Evolutionary conservation across 78 protist genomes (phyloP).

Genomic region (Dictyostelium intermedium): DNA sequence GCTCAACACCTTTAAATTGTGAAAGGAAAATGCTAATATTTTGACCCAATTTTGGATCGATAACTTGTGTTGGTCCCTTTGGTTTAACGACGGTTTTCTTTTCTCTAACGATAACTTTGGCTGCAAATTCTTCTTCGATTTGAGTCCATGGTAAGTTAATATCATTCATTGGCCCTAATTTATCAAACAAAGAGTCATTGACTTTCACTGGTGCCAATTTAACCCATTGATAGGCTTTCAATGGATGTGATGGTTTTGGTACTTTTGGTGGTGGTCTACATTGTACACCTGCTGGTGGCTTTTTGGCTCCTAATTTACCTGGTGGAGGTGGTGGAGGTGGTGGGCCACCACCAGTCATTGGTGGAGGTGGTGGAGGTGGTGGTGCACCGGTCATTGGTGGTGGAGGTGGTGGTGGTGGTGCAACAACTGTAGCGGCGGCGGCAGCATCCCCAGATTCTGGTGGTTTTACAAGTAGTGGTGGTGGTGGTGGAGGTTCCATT

Average conservation of each 20-base stretch:
- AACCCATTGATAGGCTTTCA: constrained; percentile 63
- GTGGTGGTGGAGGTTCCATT: constrained; percentile 7
- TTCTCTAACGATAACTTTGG: constrained; percentile 59
- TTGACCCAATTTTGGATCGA: constrained; percentile 60
- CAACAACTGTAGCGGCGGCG: not conserved
- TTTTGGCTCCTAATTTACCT: not conserved
- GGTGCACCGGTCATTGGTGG: not conserved
- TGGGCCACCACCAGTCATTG: not conserved
- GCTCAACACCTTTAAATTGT: constrained; percentile 39
- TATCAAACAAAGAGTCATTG: constrained; percentile 52
- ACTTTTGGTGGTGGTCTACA: constrained; percentile 68
- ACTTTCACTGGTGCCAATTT: constrained; percentile 53
- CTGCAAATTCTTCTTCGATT: constrained; percentile 66
- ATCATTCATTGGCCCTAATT: constrained; percentile 41
- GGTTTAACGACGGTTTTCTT: constrained; percentile 3
- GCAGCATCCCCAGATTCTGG: not conserved
- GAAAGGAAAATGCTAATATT: constrained; percentile 52
- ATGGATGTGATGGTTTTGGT: constrained; percentile 69
- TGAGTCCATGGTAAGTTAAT: constrained; percentile 49
- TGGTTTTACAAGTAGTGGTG: not conserved
- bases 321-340: constrained; percentile 79
- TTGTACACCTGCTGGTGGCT: constrained; percentile 16
- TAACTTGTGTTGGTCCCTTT: constrained; percentile 29
- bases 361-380: constrained; percentile 49
- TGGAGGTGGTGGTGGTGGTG: constrained; percentile 39